Base-by-base conservation (phyloP, 2,329 filamentous ascomycete genomes). In the Cytospora leucostoma region DNA sequence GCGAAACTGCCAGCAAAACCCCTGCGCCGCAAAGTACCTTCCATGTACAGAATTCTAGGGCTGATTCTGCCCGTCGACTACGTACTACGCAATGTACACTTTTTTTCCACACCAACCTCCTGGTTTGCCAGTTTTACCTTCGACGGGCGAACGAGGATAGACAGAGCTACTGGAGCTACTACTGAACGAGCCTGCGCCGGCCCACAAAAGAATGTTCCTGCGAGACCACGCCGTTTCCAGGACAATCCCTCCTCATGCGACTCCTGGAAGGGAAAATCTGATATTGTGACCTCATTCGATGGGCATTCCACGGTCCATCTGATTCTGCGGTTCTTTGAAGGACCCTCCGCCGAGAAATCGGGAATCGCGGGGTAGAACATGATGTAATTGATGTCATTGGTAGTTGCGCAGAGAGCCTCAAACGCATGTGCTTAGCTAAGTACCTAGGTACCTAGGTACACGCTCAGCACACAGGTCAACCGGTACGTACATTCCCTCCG, bases 171-270 rank as follows among this genome's bases (percentile, higher is more conserved):
- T 27, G 27, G 27, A 27, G 27, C 27, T 27, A 27, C 27, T 27
- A 27, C 27, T 27, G 27, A 27, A 27, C n/a, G 7, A 47, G 44
- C 44, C 44, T 21, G 44, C 44, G n/a, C 40, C 33, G 51, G 59
- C 59, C 59, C 59, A 61, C 59, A 61, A 38, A 44, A 61, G 59
- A 61, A 61, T 44, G 51, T 61, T 61, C 59, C 10, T 61, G 59
- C 59, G 55, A 47, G 33, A 12, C 21, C 33, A 50, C 19, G 59
- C 49, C 55, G 59, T 38, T 61, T 61, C 59, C 51, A 61, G 51
- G 44, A 33, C 10, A 13, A 38, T 38, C 19, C 59, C 15, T 50
- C 15, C 33, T 15, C 17, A 27, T 50, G n/a, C 38, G 11, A 38
- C 10, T 4, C 10, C 4, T 33, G 6, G 3, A 17, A 37, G 10